Conservation (phyloP, 768 basidiomycete genomes). For the Chalciporus sphaerocephalus region DNA sequence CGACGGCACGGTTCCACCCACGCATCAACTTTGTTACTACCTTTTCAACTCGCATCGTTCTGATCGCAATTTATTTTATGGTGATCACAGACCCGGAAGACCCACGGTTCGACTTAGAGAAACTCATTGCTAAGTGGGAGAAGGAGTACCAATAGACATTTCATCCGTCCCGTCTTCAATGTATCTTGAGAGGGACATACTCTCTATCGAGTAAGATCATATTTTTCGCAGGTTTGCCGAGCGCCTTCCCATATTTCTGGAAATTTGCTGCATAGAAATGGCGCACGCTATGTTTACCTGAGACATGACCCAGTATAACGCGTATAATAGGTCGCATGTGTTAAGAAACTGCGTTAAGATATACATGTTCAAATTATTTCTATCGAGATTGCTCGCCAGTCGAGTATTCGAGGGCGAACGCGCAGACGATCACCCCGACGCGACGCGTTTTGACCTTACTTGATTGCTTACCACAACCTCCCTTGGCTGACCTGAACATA, state of each 20-base stretch:
- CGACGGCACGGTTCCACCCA: constrained; percentile 2
- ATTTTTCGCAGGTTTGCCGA: constrained; percentile 2
- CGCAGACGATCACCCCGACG: constrained; percentile 11
- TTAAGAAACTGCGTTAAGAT: not conserved
- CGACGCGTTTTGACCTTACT: constrained; percentile 25
- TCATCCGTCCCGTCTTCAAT: constrained; percentile 19
- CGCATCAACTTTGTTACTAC: not conserved
- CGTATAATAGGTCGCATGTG: not conserved
- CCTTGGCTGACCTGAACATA: not conserved
- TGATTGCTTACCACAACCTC: constrained; percentile 2
- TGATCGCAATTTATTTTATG: constrained; percentile 31
- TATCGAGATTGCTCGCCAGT: not conserved
- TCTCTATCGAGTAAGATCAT: constrained; percentile 11
- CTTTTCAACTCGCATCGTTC: not conserved
- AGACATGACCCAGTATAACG: not conserved
- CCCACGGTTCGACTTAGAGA: constrained; percentile 94
- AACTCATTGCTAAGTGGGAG: constrained; percentile 74
- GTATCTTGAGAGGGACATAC: constrained; percentile 26
- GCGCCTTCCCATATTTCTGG: not conserved
- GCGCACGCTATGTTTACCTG: not conserved
- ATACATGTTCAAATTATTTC: not conserved
- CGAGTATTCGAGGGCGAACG: not conserved
- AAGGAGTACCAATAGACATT: constrained; percentile 53
- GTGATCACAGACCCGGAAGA: constrained; percentile 94
- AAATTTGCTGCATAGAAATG: constrained; percentile 8